These are phyloP conservation scores for Polyporus arcularius DNA, from an alignment of 768 basidiomycete species.

Conservation along the genomic window DNA sequence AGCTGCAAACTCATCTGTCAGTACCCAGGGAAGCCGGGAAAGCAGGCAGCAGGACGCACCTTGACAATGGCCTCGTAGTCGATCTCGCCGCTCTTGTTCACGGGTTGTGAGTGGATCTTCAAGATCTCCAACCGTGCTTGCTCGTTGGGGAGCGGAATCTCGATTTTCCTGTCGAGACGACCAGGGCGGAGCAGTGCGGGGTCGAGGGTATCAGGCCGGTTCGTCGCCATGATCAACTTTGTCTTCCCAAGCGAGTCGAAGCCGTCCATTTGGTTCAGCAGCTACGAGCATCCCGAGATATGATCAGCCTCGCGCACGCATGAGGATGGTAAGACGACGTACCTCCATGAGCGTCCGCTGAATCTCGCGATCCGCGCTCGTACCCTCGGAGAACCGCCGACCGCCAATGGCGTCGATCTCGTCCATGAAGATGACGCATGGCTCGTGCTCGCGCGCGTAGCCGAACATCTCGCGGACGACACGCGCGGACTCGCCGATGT, in stretches of 20 bases:
- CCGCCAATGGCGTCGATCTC: slow-evolving; percentile 99
- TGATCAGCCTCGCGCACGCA: too few species aligned
- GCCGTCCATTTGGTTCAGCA: slow-evolving; percentile 99
- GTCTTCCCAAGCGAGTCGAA: slow-evolving; percentile 96
- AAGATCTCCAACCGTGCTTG: slow-evolving; percentile 95
- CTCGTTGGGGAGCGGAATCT: slow-evolving; percentile 96
- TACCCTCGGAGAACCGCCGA: slow-evolving; percentile 86
- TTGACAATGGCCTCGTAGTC: slow-evolving; percentile 99
- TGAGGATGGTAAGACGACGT: too few species aligned
- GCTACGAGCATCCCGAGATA: too few species aligned
- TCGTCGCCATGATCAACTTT: slow-evolving; percentile 99
- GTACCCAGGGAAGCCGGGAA: too few species aligned
- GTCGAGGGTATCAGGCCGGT: slow-evolving; percentile 96
- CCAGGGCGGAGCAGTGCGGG: slow-evolving; percentile 96
- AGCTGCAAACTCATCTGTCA: slow-evolving; percentile 53
- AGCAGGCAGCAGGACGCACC: too few species aligned
- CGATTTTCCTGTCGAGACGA: slow-evolving; percentile 95
- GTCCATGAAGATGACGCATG: slow-evolving; percentile 99
- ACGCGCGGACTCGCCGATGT: slow-evolving; percentile 96
- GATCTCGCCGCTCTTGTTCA: slow-evolving; percentile 93
- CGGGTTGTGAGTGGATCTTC: slow-evolving; percentile 93
- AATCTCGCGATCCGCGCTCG: slow-evolving; percentile 97
- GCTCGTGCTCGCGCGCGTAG: slow-evolving; percentile 96
- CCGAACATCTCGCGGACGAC: slow-evolving; percentile 99
- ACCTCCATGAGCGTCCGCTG: slow-evolving; percentile 99